Evolutionary conservation across 129 eudicot species (phyloP), one percentile per base, ranked within the genome.

Genomic region (Smallanthus sonchifolius): DNA sequence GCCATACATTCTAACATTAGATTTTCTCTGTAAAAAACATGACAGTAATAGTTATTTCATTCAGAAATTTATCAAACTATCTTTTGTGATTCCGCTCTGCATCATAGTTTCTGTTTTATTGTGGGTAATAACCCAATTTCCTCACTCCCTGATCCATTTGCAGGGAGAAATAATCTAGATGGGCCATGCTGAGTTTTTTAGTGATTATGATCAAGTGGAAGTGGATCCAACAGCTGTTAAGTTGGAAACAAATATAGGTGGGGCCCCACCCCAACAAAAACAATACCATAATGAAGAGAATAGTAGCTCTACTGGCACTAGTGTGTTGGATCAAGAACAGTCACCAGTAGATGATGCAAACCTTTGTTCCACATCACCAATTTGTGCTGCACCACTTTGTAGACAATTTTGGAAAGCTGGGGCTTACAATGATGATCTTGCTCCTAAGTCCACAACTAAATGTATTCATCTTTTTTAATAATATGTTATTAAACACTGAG

Each of bases 331-430:
- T 69, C 86, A 81, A 66, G 84, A 65, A 59, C 82, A 32, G 10
- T 83, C 86, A 69, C 86, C 86, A 19, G 62, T 77, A 71, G 95
- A 79, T 65, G 91, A 86, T 48, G 67, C 92, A 19, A 81, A 74
- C 78, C 88, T 82, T 54, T 74, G 86, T 78, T 82, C 92, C 34
- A 80, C 86, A 32, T 85, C 97, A 7, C 79, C 97, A 48, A 36
- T 88, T 49, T 86, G 87, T 70, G 82, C 91, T 6, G 97, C 97
- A 37, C 97, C 98, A 19, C 57, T 93, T 67, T 84, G 92, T 74
- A 87, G 97, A 48, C 96, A 93, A 75, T 93, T 93, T 77, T 93
- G 98, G 98, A 93, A 80, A 88, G 96, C 97, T 75, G 98, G 98
- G 67, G 64, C 84, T 44, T 93, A 93, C 69, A 80, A 85, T 37